Conservation (phyloP, 2,329 filamentous ascomycete species). For the Colletotrichum abscissum region DNA sequence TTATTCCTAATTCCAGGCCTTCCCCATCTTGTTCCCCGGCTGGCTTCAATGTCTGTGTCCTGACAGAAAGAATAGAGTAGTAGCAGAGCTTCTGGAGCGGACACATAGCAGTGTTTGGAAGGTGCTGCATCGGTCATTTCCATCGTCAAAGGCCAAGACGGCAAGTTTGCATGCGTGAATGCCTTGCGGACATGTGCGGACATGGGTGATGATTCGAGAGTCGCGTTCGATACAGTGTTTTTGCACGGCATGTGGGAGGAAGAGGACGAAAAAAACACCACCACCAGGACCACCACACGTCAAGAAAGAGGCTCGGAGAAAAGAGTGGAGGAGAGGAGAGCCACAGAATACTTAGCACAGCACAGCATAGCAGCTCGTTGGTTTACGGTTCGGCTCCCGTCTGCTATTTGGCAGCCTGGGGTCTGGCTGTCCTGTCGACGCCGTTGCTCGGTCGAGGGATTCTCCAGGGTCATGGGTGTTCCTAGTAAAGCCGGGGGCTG, state of each 20-base stretch:
- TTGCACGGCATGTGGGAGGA: conserved; percentile 23
- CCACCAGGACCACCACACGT: background rate
- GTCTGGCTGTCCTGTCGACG: conserved; percentile 6
- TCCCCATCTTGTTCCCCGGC: background rate
- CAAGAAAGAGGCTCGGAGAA: background rate
- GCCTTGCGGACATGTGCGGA: conserved; percentile 19
- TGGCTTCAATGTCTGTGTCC: background rate
- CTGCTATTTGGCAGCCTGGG: background rate
- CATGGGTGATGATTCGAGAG: conserved; percentile 28
- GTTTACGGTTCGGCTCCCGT: background rate
- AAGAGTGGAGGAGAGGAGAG: background rate
- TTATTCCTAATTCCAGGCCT: background rate
- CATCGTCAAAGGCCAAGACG: conserved; percentile 18
- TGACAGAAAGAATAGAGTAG: too few species aligned
- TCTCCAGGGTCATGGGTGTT: conserved; percentile 23
- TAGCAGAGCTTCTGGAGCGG: too few species aligned
- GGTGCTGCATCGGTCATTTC: conserved; percentile 21
- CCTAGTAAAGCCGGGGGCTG: conserved; percentile 30
- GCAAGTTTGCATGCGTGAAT: background rate
- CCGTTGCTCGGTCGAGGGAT: conserved; percentile 34
- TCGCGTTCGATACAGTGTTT: background rate
- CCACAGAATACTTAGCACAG: too few species aligned
- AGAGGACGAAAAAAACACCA: background rate
- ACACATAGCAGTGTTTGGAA: background rate
- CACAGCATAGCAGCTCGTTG: background rate